Evolutionary conservation across 2,329 filamentous ascomycete species (phyloP).

Genomic region (Xylariaceae sp.): DNA sequence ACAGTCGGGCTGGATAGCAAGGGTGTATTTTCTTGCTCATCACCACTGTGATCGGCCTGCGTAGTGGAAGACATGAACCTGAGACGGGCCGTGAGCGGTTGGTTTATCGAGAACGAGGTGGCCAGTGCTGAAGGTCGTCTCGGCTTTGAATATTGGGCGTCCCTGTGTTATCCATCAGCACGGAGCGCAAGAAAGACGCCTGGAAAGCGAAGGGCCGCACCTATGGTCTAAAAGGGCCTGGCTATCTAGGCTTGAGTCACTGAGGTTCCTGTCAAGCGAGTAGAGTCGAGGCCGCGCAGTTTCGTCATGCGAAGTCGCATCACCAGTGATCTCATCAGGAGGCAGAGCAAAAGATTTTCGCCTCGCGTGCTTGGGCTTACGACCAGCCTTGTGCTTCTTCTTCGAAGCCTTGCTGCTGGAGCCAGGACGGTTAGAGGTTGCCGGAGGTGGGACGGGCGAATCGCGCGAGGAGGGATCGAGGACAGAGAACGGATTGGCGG

Average conservation of each 20-base stretch:
- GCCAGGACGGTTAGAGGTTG: slow-evolving; percentile 5
- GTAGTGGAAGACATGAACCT: slow-evolving; percentile 17
- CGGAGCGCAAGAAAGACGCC: not conserved
- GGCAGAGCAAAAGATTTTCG: slow-evolving; percentile 74
- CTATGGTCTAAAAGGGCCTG: slow-evolving; percentile 83
- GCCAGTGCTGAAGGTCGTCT: slow-evolving; percentile 52
- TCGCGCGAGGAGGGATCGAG: slow-evolving; percentile 48
- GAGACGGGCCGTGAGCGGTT: slow-evolving; percentile 25
- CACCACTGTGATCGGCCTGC: slow-evolving; percentile 32
- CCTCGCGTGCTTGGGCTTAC: slow-evolving; percentile 68
- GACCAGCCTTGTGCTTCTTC: slow-evolving; percentile 67
- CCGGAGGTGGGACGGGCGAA: slow-evolving; percentile 3
- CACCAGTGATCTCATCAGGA: slow-evolving; percentile 47
- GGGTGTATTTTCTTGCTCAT: slow-evolving; percentile 52
- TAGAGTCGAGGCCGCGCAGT: slow-evolving; percentile 42
- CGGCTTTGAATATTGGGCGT: slow-evolving; percentile 47
- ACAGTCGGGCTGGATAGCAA: slow-evolving; percentile 44
- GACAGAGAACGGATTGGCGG: slow-evolving; percentile 44
- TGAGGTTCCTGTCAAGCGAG: slow-evolving; percentile 55
- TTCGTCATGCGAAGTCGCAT: slow-evolving; percentile 14
- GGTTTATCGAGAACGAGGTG: slow-evolving; percentile 23
- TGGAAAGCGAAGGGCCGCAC: slow-evolving; percentile 7
- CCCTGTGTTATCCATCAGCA: slow-evolving; percentile 12
- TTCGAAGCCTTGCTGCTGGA: slow-evolving; percentile 31
- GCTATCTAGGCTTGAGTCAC: slow-evolving; percentile 84